Evolutionary conservation across 306 rosid species (phyloP).

Genomic region (Delonix regia): DNA sequence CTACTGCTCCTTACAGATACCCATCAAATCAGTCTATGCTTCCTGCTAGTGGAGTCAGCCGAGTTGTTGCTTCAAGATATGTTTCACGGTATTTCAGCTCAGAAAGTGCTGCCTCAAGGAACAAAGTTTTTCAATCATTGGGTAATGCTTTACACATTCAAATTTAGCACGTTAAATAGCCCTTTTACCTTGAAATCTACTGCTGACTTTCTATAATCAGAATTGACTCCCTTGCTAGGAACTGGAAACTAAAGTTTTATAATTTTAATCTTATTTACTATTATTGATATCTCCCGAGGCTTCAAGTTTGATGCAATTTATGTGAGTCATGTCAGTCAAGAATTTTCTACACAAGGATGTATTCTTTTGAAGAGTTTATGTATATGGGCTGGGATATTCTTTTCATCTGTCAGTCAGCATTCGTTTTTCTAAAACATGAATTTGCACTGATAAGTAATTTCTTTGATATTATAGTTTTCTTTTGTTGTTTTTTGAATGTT

Average conservation of each 20-base stretch:
- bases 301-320: neutral
- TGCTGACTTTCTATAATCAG: neutral
- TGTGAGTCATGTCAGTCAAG: neutral
- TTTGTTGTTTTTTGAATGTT: neutral
- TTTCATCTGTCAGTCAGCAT: neutral
- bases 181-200: neutral
- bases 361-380: neutral
- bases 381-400: neutral
- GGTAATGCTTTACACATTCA: constrained; percentile 50
- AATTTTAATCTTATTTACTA: neutral
- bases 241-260: neutral
- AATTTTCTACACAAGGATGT: neutral
- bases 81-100: constrained; percentile 80
- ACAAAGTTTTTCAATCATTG: constrained; percentile 53
- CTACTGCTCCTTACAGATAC: constrained; percentile 68
- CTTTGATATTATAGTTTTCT: neutral
- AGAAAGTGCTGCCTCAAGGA: constrained; percentile 57
- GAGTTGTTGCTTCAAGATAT: constrained; percentile 71
- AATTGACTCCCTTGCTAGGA: neutral
- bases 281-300: neutral
- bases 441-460: neutral
- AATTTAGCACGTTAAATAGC: neutral
- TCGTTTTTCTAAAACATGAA: too few species aligned
- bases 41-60: constrained; percentile 65
- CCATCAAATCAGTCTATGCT: constrained; percentile 61